phyloP scores from a whole-genome alignment of 1,284 basidiomycete genomes.

The Tremellales sp. region DNA sequence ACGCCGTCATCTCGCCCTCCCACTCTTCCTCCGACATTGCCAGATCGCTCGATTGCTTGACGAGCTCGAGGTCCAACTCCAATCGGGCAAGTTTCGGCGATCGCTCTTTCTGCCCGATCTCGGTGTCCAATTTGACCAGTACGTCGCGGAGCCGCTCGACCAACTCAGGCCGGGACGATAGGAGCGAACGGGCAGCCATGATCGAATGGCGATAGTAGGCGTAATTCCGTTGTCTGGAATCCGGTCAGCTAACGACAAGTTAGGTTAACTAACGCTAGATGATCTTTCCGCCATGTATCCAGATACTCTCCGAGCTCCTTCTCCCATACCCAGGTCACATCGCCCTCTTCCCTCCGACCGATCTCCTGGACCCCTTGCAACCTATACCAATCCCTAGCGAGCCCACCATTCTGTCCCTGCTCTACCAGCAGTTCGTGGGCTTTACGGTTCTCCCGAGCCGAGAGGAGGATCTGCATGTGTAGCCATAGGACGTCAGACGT shows the following conservation, averaged over 20 bases:
- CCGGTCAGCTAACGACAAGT: background rate
- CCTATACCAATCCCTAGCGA: conserved; percentile 28
- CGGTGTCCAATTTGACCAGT: conserved; percentile 13
- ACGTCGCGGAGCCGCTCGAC: conserved; percentile 6
- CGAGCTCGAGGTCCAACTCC: conserved; percentile 18
- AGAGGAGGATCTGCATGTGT: conserved; percentile 30
- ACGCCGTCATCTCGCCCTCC: conserved; percentile 18
- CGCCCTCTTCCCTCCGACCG: conserved; percentile 11
- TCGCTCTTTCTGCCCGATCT: conserved; percentile 30
- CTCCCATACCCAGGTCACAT: conserved; percentile 9
- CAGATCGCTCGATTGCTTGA: background rate
- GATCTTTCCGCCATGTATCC: background rate
- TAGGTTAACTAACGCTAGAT: conserved; percentile 19
- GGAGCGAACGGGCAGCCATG: background rate
- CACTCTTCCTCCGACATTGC: conserved; percentile 9
- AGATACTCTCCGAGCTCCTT: background rate
- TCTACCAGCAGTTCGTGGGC: conserved; percentile 4
- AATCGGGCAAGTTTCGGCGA: conserved; percentile 30
- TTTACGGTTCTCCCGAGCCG: conserved; percentile 18
- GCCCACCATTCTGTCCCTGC: conserved; percentile 21
- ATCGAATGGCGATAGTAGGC: conserved; percentile 35
- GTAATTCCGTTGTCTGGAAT: conserved; percentile 34
- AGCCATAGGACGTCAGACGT: conserved; percentile 41
- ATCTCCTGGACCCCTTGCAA: conserved; percentile 25
- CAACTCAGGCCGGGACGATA: background rate